Base-by-base conservation (phyloP, 208 protist genomes). In the Leishmania guyanensis region DNA sequence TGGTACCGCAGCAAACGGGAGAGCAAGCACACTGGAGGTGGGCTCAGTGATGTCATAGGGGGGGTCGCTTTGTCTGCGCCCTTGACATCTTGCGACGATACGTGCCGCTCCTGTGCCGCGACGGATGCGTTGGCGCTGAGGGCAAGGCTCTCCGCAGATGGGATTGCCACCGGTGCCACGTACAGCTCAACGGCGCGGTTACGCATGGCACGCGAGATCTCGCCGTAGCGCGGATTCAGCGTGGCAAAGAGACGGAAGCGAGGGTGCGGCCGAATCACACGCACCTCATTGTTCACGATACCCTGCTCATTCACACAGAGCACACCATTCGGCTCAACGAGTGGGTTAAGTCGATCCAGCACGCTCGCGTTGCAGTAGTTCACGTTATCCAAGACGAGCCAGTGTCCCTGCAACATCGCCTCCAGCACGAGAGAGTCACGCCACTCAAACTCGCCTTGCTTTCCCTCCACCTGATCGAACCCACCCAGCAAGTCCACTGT, bases 291-390 rank as follows among this genome's bases (percentile, higher is more conserved):
- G 80, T 99, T 91, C 20, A 97, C 89, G 54, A 99, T 91, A 46
- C 99, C 99, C 60, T 99, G 91, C 89, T 99, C 99, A 87, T 97
- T 99, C 22, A 99, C 84, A 2, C 95, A 93, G 17, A 98, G 93
- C 33, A 95, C 89, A 56, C 99, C 99, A 78, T 97, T 93, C 26
- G 97, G 97, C 90, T 99, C 99, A 0, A 99, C 93, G 17, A 99
- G 92, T n/a, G 99, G 96, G 90, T 99, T 99, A 22, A 99, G 93
- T 16, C 99, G 92, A 86, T 99, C 99, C 5, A 99, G 92, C 43
- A 99, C 99, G 36, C 99, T 99, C 9, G 99, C 94, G 54, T 95
- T 97, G 91, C 99, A 99, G 70, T 99, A 99, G 91, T 99, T 99
- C 20, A 98, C 99, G 88, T 99, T 99, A 86, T 99, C 99, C 46